These are phyloP conservation scores for Euphrasia confusa DNA, from an alignment of 257 asterid genomes.

Conservation along the genomic window DNA sequence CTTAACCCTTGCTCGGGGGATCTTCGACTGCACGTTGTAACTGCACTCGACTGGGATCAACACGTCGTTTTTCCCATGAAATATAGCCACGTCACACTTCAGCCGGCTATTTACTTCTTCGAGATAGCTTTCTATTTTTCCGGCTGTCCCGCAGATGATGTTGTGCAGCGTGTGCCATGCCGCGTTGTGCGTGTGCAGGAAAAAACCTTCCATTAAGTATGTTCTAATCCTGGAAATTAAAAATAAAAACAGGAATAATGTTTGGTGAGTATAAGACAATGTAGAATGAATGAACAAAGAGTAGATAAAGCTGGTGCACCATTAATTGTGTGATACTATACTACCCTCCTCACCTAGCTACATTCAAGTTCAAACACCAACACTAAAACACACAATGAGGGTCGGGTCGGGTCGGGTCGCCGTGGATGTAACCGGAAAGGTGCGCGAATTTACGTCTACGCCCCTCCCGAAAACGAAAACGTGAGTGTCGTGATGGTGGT, in stretches of 20 bases:
- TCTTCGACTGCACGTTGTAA: slow-evolving; percentile 49
- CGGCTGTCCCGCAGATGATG: slow-evolving; percentile 83
- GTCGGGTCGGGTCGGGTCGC: too few species aligned
- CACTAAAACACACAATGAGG: not conserved
- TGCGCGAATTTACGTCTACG: too few species aligned
- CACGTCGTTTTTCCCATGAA: slow-evolving; percentile 73
- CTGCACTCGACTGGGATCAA: slow-evolving; percentile 90
- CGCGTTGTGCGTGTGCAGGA: slow-evolving; percentile 85
- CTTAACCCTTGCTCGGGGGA: slow-evolving; percentile 63
- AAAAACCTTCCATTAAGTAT: slow-evolving; percentile 81
- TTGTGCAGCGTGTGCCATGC: slow-evolving; percentile 99
- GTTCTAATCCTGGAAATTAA: slow-evolving; percentile 54
- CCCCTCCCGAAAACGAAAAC: too few species aligned
- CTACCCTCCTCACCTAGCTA: not conserved
- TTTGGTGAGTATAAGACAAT: too few species aligned
- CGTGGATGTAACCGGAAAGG: too few species aligned
- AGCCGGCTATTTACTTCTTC: slow-evolving; percentile 47
- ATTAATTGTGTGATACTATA: not conserved
- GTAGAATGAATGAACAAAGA: not conserved
- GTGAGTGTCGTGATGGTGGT: too few species aligned
- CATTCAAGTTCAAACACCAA: not conserved
- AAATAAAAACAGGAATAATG: not conserved
- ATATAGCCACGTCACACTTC: slow-evolving; percentile 54
- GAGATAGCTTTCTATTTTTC: slow-evolving; percentile 63
- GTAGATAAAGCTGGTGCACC: not conserved